Conservation (phyloP, 768 basidiomycete genomes). For the Phlebiopsis gigantea region DNA sequence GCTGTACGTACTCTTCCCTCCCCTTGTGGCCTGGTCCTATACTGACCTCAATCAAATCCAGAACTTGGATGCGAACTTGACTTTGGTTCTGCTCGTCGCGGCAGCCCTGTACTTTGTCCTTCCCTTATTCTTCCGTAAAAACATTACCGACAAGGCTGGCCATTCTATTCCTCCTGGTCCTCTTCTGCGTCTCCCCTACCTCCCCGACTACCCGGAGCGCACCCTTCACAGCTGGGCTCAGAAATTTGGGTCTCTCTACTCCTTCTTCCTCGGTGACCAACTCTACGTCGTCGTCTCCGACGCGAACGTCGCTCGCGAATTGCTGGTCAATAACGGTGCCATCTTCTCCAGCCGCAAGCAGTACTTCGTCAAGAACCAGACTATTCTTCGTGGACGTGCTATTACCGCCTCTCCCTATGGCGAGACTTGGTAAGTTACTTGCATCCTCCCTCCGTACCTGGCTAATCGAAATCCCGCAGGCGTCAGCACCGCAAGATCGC, state of each 20-base stretch:
- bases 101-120: conserved; percentile 10
- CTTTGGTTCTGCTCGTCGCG: conserved; percentile 3
- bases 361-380: conserved; percentile 40
- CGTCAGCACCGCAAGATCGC: conserved; percentile 40
- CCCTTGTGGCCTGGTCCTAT: not conserved
- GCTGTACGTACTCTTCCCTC: conserved; percentile 4
- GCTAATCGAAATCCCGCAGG: conserved; percentile 20
- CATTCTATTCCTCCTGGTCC: conserved; percentile 22
- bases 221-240: conserved; percentile 38
- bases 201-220: conserved; percentile 38
- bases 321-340: conserved; percentile 40
- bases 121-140: conserved; percentile 18
- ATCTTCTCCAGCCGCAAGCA: conserved; percentile 43
- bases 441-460: not conserved
- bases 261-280: conserved; percentile 42
- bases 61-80: conserved; percentile 10
- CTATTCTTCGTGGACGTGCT: conserved; percentile 37
- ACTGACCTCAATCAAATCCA: conserved; percentile 3
- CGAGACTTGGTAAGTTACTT: conserved; percentile 31
- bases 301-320: conserved; percentile 37
- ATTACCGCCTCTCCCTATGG: conserved; percentile 42
- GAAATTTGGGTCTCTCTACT: conserved; percentile 39
- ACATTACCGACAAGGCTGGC: conserved; percentile 18
- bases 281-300: conserved; percentile 43
- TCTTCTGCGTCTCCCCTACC: conserved; percentile 28